These are phyloP conservation scores for Botryotinia convoluta DNA, from an alignment of 2,329 filamentous ascomycete species.

Conservation along the genomic window DNA sequence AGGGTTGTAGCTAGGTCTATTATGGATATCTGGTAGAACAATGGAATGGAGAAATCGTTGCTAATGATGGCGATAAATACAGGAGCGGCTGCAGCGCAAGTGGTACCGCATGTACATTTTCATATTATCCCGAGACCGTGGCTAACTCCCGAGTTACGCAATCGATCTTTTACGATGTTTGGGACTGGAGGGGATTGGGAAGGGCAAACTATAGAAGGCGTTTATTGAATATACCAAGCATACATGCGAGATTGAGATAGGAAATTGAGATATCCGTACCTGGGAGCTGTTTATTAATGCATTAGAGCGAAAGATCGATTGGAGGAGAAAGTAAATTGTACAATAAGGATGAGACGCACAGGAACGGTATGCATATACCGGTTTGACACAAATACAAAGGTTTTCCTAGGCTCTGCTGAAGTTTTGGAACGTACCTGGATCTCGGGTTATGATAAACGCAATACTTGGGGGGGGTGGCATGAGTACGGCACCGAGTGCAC, in stretches of 20 bases:
- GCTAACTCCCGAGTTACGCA: conserved; percentile 49
- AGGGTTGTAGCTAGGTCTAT: background rate
- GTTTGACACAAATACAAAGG: conserved; percentile 3
- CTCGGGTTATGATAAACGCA: background rate
- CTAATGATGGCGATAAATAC: conserved; percentile 20
- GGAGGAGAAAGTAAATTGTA: background rate
- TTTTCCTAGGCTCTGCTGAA: background rate
- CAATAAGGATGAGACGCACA: background rate
- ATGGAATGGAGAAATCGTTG: conserved; percentile 4
- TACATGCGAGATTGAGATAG: background rate
- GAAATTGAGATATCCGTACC: background rate
- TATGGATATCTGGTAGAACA: background rate
- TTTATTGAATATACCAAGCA: background rate
- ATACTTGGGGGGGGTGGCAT: background rate
- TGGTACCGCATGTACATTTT: conserved; percentile 91
- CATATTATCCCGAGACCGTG: conserved; percentile 87
- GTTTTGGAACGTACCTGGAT: background rate
- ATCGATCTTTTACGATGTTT: conserved; percentile 74
- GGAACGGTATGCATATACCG: background rate
- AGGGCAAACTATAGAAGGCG: conserved; percentile 29
- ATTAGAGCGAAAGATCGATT: background rate
- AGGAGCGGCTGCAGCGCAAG: conserved; percentile 82
- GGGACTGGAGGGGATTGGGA: conserved; percentile 49
- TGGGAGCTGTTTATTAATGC: background rate
- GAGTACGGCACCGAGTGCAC: background rate